Percentiles rank a stretch among this genome's conserved stretches.
Evolutionary conservation across 2,329 filamentous ascomycete species (phyloP).

Genomic region (Tolypocladium paradoxum): DNA sequence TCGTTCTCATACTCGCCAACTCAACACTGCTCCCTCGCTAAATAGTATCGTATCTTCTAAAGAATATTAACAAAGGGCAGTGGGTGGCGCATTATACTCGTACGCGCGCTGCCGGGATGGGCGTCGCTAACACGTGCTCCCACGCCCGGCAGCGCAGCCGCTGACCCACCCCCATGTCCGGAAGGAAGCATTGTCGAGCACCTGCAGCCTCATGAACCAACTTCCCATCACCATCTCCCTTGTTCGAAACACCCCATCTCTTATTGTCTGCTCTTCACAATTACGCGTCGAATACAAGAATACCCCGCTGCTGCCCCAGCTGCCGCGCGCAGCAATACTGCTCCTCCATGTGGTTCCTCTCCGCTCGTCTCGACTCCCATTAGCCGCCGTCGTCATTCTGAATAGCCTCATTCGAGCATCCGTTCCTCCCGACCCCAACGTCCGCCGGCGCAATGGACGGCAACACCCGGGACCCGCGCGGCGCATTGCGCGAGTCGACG

Average conservation of each 20-base stretch:
- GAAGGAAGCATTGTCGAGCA: not conserved
- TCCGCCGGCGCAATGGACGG: conserved; percentile 14
- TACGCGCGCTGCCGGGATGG: too few species aligned
- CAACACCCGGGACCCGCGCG: conserved; percentile 6
- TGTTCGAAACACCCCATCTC: not conserved
- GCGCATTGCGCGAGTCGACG: conserved; percentile 17
- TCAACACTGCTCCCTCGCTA: too few species aligned
- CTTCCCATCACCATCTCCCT: not conserved
- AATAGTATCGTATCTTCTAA: too few species aligned
- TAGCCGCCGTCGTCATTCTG: not conserved
- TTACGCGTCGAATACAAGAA: not conserved
- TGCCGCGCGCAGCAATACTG: conserved; percentile 4
- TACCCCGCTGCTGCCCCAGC: not conserved
- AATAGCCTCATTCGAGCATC: not conserved
- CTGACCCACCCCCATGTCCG: not conserved
- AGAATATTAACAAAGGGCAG: too few species aligned
- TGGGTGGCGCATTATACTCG: too few species aligned
- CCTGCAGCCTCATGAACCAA: not conserved
- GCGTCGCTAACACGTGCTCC: not conserved
- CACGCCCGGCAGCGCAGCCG: not conserved
- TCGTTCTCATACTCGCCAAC: too few species aligned
- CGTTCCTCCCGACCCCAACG: not conserved
- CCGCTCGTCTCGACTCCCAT: not conserved
- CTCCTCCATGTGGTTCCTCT: not conserved
- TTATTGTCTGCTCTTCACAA: not conserved